Conservation (phyloP, 2,329 filamentous ascomycete genomes). For the Dichotomopilus funicola region DNA sequence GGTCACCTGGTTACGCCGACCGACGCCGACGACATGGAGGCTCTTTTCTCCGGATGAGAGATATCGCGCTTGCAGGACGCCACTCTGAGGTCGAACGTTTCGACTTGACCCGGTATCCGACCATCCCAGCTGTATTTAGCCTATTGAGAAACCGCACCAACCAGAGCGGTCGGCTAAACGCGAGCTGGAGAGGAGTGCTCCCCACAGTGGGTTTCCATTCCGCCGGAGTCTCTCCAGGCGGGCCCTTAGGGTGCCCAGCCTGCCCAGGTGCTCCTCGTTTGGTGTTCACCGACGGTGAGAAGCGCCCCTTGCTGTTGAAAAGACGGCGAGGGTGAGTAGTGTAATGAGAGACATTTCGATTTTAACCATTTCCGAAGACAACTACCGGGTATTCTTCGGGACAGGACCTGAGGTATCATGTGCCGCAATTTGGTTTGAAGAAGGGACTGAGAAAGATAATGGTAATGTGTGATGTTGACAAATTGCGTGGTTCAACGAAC, state of each 20-base stretch:
- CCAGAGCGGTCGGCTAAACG: slow-evolving; percentile 22
- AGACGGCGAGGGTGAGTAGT: too few relatives aligned
- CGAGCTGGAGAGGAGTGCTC: background rate
- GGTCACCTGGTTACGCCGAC: slow-evolving; percentile 16
- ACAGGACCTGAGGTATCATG: too few relatives aligned
- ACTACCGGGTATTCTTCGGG: too few relatives aligned
- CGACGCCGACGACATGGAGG: slow-evolving; percentile 12
- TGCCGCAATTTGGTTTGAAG: too few relatives aligned
- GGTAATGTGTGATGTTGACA: too few relatives aligned
- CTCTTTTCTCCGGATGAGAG: slow-evolving; percentile 9
- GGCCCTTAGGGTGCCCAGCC: too few relatives aligned
- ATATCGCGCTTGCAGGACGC: background rate
- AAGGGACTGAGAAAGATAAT: too few relatives aligned
- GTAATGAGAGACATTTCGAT: too few relatives aligned
- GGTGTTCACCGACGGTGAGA: slow-evolving; percentile 5
- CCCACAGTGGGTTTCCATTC: slow-evolving; percentile 12
- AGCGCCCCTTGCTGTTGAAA: too few relatives aligned
- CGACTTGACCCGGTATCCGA: slow-evolving; percentile 25
- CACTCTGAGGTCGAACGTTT: background rate
- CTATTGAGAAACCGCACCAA: slow-evolving; percentile 19
- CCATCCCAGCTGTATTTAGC: slow-evolving; percentile 22
- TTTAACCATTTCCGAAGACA: too few relatives aligned
- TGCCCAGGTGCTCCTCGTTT: background rate
- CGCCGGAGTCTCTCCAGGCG: slow-evolving; percentile 8
- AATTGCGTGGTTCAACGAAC: too few relatives aligned